Evolutionary conservation across 306 rosid species (phyloP).

Genomic region (Alnus glutinosa): DNA sequence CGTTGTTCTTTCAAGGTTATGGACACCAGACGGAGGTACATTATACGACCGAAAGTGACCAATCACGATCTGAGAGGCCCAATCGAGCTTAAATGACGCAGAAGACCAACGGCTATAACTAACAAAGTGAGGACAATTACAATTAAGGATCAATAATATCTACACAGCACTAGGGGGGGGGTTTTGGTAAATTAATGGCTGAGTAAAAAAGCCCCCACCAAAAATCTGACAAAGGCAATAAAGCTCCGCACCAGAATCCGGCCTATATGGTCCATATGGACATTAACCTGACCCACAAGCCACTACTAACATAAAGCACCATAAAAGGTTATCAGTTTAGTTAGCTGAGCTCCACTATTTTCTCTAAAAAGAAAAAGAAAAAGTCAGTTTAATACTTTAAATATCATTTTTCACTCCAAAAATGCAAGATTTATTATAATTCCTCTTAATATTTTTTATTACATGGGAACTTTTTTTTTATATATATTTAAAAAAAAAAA

Average conservation of each 20-base stretch:
- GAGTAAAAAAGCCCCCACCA: background rate
- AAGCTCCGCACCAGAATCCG: conserved; percentile 4
- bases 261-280: conserved; percentile 4
- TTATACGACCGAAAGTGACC: conserved; percentile 11
- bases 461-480: too few species aligned
- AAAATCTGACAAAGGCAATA: conserved; percentile 16
- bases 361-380: too few species aligned
- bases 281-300: conserved; percentile 4
- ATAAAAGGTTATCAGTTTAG: background rate
- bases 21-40: background rate
- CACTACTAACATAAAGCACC: too few species aligned
- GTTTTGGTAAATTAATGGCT: background rate
- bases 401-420: too few species aligned
- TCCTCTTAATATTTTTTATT: too few species aligned
- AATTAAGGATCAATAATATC: background rate
- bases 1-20: background rate
- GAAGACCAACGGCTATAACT: background rate
- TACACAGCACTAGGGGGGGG: background rate
- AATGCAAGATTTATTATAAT: too few species aligned
- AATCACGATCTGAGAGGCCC: too few species aligned
- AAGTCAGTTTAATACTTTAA: too few species aligned
- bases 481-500: too few species aligned
- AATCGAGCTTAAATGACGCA: background rate
- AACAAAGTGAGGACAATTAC: background rate
- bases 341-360: too few species aligned